phyloP scores from a whole-genome alignment of 768 basidiomycete species.

The Crepidotus variabilis region DNA sequence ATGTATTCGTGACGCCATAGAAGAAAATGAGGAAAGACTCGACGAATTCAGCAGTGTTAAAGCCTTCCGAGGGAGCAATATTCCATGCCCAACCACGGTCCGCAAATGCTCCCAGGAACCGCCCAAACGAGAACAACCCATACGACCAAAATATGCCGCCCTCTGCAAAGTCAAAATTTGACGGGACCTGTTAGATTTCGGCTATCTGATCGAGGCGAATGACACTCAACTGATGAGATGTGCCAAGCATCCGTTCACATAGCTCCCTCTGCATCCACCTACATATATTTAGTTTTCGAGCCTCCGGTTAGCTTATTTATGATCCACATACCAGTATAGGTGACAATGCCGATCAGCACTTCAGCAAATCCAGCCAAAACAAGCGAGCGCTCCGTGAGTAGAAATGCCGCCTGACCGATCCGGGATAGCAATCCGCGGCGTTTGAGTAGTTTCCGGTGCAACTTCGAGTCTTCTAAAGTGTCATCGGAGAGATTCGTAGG shows the following conservation, averaged over 20 bases:
- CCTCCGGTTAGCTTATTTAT: background rate
- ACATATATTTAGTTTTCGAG: conserved; percentile 7
- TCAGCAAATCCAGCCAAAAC: conserved; percentile 71
- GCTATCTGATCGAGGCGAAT: conserved; percentile 21
- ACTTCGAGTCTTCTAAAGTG: conserved; percentile 44
- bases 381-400: conserved; percentile 55
- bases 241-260: conserved; percentile 80
- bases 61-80: conserved; percentile 44
- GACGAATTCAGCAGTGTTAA: conserved; percentile 68
- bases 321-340: conserved; percentile 61
- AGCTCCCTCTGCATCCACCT: conserved; percentile 77
- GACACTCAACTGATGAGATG: conserved; percentile 74
- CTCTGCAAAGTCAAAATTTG: conserved; percentile 42
- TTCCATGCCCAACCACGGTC: conserved; percentile 98
- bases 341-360: conserved; percentile 64
- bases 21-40: conserved; percentile 81
- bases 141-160: conserved; percentile 92
- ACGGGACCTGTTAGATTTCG: background rate
- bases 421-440: conserved; percentile 24
- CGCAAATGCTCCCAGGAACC: conserved; percentile 88
- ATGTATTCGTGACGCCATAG: conserved; percentile 89
- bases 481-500: conserved; percentile 48
- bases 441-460: conserved; percentile 6
- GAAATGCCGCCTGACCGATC: conserved; percentile 46
- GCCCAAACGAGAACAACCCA: conserved; percentile 84